Base-by-base conservation (phyloP, 2,329 filamentous ascomycete genomes). In the Fusarium floridanum region DNA sequence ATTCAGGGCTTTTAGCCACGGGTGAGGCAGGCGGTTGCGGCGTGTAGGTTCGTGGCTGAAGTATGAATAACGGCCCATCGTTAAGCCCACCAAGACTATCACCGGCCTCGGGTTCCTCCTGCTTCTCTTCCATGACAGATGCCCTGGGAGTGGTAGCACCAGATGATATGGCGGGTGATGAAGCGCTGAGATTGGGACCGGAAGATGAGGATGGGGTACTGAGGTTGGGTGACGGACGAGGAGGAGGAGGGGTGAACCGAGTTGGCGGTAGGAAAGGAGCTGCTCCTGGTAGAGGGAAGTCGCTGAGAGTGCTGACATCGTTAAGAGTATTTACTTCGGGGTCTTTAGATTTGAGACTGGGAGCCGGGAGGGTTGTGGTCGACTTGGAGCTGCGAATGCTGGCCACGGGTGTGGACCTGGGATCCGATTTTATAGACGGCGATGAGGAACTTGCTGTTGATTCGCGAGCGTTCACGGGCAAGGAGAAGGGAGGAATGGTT, bases 41-140 rank as follows among this genome's bases (percentile, higher is more conserved):
- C 1, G 88, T 90, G 74, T 91, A 91, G 0, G 88, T 90, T 37
- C 86, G 84, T 14, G 89, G 89, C 71, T 91, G 89, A 6, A 91
- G 82, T 24, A 91, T 83, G 68, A 86, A 90, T 1, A 90, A 76
- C 0, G 84, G 80, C 11, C 83, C 83, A 43, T 88, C 83, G 8
- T 76, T 65, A 29, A 78, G 53, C 3, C 63, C 67, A 9, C 67
- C 29, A 22, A 71, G 48, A 16, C 67, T 22, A 34, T 76, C 71
- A 17, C 59, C 70, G 50, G 67, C 64, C 9, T 78, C 70, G 2
- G 70, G 55, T 16, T 68, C 67, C 24, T 70, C 70, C 22, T 66
- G 43, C 20, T 55, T 11, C 14, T 67, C 74, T 10, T 57, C 63
- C 1, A 36, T 57, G 32, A 71, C 36, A 32, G 70, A 68, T 5